A percentile compares a stretch with the other conserved stretches of the same genome.
These are phyloP conservation scores for Heterobasidion irregulare DNA, from an alignment of 1,284 basidiomycete genomes.

Conservation along the genomic window DNA sequence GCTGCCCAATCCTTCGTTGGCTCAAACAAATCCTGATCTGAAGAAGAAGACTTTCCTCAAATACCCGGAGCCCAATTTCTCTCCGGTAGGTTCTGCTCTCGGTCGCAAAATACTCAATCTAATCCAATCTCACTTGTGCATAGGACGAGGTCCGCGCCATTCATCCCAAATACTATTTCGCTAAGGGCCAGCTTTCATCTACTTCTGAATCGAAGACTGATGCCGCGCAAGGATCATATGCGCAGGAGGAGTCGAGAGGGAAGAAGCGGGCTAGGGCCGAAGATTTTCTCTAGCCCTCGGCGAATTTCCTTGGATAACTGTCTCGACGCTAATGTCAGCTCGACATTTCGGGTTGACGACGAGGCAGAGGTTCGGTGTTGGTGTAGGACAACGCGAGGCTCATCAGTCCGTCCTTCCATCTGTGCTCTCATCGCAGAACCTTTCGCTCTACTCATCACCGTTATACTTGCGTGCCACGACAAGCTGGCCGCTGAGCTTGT, in stretches of 20 bases:
- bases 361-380: background rate
- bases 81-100: conserved; percentile 39
- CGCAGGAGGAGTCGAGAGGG: conserved; percentile 53
- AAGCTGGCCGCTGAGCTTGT: background rate
- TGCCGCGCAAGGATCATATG: conserved; percentile 14
- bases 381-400: conserved; percentile 12
- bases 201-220: conserved; percentile 20
- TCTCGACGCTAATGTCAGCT: background rate
- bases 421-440: conserved; percentile 5
- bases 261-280: conserved; percentile 75
- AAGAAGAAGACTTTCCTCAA: conserved; percentile 76
- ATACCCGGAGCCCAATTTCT: conserved; percentile 70
- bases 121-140: background rate
- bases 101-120: background rate
- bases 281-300: conserved; percentile 38
- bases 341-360: background rate
- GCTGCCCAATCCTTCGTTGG: conserved; percentile 47
- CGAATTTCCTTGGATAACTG: background rate
- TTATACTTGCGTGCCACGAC: background rate
- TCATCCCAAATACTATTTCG: conserved; percentile 64
- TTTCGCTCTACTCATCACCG: background rate
- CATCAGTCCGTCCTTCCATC: conserved; percentile 26
- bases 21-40: conserved; percentile 61
- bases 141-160: conserved; percentile 80
- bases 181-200: conserved; percentile 29